A percentile compares a stretch with the other conserved stretches of the same genome.
phyloP scores from a whole-genome alignment of 176 grass and related monocot genomes.

The Aegilops sharonensis region DNA sequence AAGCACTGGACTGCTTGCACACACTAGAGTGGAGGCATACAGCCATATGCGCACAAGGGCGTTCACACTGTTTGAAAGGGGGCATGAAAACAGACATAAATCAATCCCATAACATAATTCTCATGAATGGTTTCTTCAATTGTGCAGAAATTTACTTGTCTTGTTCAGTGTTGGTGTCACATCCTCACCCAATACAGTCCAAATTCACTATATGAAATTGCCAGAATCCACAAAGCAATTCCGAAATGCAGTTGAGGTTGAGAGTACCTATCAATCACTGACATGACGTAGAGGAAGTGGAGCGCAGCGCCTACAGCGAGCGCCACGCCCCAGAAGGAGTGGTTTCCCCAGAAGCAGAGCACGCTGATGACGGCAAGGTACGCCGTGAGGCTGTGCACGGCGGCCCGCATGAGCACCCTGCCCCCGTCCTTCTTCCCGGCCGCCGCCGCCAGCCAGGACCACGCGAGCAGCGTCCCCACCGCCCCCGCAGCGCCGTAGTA shows the following conservation, averaged over 20 bases:
- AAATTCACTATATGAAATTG: neutral
- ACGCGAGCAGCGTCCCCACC: constrained; percentile 53
- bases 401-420: constrained; percentile 63
- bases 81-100: neutral
- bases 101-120: neutral
- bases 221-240: neutral
- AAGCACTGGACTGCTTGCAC: neutral
- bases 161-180: neutral
- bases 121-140: neutral
- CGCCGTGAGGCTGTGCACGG: constrained; percentile 80
- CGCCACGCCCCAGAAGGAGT: constrained; percentile 89
- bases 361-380: constrained; percentile 92
- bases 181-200: constrained; percentile 19
- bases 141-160: constrained; percentile 5
- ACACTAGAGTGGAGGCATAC: neutral
- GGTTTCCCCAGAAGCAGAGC: constrained; percentile 87
- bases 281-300: constrained; percentile 95
- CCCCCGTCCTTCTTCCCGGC: constrained; percentile 41
- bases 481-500: constrained; percentile 83
- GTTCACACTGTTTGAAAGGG: neutral
- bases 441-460: constrained; percentile 62
- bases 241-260: neutral
- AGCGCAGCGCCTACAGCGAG: constrained; percentile 74
- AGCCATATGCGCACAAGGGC: neutral
- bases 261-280: constrained; percentile 84